phyloP scores from a whole-genome alignment of 2,329 filamentous ascomycete genomes.

The Paecilomyces fulvus region DNA sequence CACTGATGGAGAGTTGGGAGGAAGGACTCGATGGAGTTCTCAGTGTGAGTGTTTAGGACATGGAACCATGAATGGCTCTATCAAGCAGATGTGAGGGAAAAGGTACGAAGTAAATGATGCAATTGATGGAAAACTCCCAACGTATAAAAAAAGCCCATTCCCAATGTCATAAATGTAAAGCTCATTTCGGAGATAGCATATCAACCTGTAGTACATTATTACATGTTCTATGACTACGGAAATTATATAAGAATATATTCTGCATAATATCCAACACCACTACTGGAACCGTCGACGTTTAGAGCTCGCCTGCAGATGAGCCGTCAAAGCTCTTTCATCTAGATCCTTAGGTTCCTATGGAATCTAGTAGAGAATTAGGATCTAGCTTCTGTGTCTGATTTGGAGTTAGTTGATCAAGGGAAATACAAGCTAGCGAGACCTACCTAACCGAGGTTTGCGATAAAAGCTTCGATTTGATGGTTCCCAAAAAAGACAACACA shows the following conservation, averaged over 20 bases:
- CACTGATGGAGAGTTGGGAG: slow-evolving; percentile 41
- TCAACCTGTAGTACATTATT: neutral
- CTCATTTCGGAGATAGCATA: neutral
- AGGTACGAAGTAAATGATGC: neutral
- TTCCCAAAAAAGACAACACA: too few relatives aligned
- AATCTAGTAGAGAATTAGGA: too few relatives aligned
- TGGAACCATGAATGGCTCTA: neutral
- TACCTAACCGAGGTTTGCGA: too few relatives aligned
- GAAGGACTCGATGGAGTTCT: slow-evolving; percentile 36
- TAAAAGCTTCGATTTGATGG: neutral
- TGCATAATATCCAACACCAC: too few relatives aligned
- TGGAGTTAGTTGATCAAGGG: too few relatives aligned
- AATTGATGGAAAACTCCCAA: neutral
- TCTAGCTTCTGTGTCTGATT: too few relatives aligned
- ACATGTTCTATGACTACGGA: neutral
- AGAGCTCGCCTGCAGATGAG: too few relatives aligned
- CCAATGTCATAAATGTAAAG: neutral
- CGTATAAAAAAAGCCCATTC: neutral
- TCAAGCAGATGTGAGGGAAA: neutral
- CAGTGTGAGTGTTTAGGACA: slow-evolving; percentile 17
- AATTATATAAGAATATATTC: too few relatives aligned
- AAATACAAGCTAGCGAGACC: too few relatives aligned
- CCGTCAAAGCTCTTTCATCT: too few relatives aligned
- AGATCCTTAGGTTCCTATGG: too few relatives aligned
- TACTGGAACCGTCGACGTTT: too few relatives aligned